Conservation (phyloP, 2,329 filamentous ascomycete species). For the Shiraia bambusicola region DNA sequence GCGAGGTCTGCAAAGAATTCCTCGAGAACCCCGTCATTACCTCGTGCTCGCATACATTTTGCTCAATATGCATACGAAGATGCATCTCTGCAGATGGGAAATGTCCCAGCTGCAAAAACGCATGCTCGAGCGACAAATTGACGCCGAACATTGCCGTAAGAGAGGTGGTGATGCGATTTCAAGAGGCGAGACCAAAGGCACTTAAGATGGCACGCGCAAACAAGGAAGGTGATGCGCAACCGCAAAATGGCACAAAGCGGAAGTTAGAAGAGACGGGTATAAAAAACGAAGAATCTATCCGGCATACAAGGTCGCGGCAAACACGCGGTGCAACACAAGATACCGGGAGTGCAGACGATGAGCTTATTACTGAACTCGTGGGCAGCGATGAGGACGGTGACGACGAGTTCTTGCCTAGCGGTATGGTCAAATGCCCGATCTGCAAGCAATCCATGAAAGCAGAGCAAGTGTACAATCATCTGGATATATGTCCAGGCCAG, state of each 20-base stretch:
- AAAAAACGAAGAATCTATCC: slow-evolving; percentile 44
- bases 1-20: slow-evolving; percentile 98
- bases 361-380: slow-evolving; percentile 41
- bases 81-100: slow-evolving; percentile 80
- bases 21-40: slow-evolving; percentile 94
- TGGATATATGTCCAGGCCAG: slow-evolving; percentile 65
- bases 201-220: slow-evolving; percentile 63
- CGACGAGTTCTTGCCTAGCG: slow-evolving; percentile 59
- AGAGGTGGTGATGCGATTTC: slow-evolving; percentile 80
- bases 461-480: slow-evolving; percentile 73
- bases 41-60: slow-evolving; percentile 93
- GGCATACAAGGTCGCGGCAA: slow-evolving; percentile 36
- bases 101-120: slow-evolving; percentile 79
- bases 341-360: slow-evolving; percentile 27
- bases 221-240: slow-evolving; percentile 19
- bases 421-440: slow-evolving; percentile 79
- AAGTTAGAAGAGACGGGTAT: slow-evolving; percentile 54
- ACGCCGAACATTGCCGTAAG: slow-evolving; percentile 82
- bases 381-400: slow-evolving; percentile 45
- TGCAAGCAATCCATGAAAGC: slow-evolving; percentile 80
- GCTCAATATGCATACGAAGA: slow-evolving; percentile 89
- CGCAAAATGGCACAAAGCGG: slow-evolving; percentile 46
- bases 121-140: slow-evolving; percentile 81
- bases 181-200: slow-evolving; percentile 61
- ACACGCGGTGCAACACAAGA: slow-evolving; percentile 44